Percentiles rank a stretch among this genome's conserved stretches.
phyloP scores from a whole-genome alignment of 169 alveolate species.

The Ichthyophthirius multifiliis region DNA sequence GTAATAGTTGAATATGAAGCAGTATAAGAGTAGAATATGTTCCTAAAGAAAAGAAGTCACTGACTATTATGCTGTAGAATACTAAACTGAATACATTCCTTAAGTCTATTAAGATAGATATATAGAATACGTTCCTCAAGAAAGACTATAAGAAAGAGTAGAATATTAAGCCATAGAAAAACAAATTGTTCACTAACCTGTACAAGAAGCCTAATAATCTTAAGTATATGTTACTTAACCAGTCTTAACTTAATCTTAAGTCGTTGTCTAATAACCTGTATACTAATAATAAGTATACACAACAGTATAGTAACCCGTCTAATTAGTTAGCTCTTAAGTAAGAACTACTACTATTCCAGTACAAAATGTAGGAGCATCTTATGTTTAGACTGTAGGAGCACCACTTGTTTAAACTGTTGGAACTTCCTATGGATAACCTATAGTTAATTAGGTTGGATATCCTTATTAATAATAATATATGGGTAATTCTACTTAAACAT shows the following conservation, averaged over 20 bases:
- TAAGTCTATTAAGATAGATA: conserved; percentile 32
- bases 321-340: too few relatives aligned
- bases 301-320: too few relatives aligned
- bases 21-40: conserved; percentile 30
- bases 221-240: conserved; percentile 25
- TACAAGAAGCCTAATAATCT: conserved; percentile 21
- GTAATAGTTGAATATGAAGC: conserved; percentile 29
- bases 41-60: conserved; percentile 43
- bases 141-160: conserved; percentile 43
- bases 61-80: conserved; percentile 48
- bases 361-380: neutral
- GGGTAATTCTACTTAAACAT: neutral
- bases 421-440: neutral
- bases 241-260: neutral
- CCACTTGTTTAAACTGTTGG: neutral
- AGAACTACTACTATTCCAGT: conserved; percentile 8
- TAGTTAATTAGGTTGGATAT: too few relatives aligned
- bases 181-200: conserved; percentile 40
- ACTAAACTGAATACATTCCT: conserved; percentile 41
- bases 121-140: conserved; percentile 39
- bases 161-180: conserved; percentile 44
- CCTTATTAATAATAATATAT: conserved; percentile 5
- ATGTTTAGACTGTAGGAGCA: conserved; percentile 16
- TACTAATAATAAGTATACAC: too few relatives aligned
- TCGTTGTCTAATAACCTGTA: too few relatives aligned